Conservation (phyloP, 2,329 filamentous ascomycete genomes). For the Trichothecium roseum region DNA sequence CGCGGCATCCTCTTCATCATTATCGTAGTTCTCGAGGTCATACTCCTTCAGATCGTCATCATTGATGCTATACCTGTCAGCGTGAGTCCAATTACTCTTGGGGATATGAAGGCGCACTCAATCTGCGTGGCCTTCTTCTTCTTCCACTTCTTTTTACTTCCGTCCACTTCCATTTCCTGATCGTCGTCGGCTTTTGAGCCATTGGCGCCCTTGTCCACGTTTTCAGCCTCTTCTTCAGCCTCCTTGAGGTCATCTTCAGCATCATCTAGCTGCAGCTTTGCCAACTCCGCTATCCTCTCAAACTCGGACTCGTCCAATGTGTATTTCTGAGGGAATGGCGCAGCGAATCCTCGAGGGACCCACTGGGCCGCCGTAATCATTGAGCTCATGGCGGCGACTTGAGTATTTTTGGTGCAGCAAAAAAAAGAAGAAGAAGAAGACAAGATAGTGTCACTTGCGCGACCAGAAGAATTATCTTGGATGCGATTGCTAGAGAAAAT, state of each 20-base stretch:
- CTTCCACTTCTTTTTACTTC: constrained; percentile 13
- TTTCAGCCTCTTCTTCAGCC: constrained; percentile 35
- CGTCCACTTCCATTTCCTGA: constrained; percentile 25
- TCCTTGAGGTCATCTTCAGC: constrained; percentile 77
- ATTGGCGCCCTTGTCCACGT: constrained; percentile 5
- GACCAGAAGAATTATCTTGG: background rate
- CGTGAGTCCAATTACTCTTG: background rate
- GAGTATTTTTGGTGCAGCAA: constrained; percentile 16
- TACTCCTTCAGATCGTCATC: constrained; percentile 94
- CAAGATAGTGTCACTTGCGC: constrained; percentile 5
- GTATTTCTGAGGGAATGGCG: constrained; percentile 66
- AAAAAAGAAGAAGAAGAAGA: constrained; percentile 6
- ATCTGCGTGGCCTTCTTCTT: constrained; percentile 19
- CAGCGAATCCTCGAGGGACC: constrained; percentile 68
- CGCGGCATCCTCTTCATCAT: constrained; percentile 51
- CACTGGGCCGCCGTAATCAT: constrained; percentile 71
- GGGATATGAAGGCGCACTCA: constrained; percentile 19
- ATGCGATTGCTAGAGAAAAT: constrained; percentile 12
- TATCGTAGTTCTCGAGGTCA: constrained; percentile 91
- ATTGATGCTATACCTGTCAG: constrained; percentile 32
- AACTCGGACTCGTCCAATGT: constrained; percentile 68
- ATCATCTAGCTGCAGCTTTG: constrained; percentile 77
- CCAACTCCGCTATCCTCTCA: constrained; percentile 62
- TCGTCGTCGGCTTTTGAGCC: constrained; percentile 14
- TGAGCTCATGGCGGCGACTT: constrained; percentile 34